phyloP scores from a whole-genome alignment of 139 green algal genomes.

The Monoraphidium neglectum region DNA sequence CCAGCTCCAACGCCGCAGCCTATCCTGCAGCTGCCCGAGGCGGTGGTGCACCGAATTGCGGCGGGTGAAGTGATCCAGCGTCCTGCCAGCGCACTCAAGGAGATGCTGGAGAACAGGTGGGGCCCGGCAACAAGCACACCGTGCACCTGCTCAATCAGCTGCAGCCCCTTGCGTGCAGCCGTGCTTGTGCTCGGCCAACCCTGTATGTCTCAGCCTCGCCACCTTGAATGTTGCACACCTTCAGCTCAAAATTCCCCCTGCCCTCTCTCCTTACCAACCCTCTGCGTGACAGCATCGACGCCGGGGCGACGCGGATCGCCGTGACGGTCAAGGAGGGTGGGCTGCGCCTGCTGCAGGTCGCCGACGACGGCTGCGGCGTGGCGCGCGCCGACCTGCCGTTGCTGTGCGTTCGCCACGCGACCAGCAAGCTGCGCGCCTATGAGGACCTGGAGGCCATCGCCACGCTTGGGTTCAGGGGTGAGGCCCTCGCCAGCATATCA shows the following conservation, averaged over 20 bases:
- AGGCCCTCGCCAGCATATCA: constrained; percentile 91
- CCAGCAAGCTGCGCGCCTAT: constrained; percentile 90
- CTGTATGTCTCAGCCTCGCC: too few relatives aligned
- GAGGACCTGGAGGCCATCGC: constrained; percentile 86
- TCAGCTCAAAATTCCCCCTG: too few relatives aligned
- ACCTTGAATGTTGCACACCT: too few relatives aligned
- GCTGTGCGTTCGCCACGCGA: constrained; percentile 89
- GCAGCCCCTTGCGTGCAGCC: too few relatives aligned
- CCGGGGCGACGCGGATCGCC: constrained; percentile 75
- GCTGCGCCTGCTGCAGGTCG: constrained; percentile 90
- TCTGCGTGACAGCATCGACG: constrained; percentile 93
- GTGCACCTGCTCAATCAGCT: too few relatives aligned
- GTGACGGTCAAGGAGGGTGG: constrained; percentile 93
- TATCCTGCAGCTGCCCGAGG: constrained; percentile 68
- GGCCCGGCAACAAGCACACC: too few relatives aligned
- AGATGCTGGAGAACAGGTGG: constrained; percentile 99
- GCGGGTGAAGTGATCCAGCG: constrained; percentile 93
- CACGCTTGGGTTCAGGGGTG: constrained; percentile 95
- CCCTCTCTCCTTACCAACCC: too few relatives aligned
- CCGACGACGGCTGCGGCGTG: constrained; percentile 81
- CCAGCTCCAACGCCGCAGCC: background rate
- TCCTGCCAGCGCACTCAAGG: constrained; percentile 91
- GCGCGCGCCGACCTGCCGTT: constrained; percentile 84
- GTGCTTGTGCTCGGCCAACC: too few relatives aligned
- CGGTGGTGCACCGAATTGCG: constrained; percentile 94